Evolutionary conservation across 345 rosid species (phyloP).

Genomic region (Syzygium oleosum): DNA sequence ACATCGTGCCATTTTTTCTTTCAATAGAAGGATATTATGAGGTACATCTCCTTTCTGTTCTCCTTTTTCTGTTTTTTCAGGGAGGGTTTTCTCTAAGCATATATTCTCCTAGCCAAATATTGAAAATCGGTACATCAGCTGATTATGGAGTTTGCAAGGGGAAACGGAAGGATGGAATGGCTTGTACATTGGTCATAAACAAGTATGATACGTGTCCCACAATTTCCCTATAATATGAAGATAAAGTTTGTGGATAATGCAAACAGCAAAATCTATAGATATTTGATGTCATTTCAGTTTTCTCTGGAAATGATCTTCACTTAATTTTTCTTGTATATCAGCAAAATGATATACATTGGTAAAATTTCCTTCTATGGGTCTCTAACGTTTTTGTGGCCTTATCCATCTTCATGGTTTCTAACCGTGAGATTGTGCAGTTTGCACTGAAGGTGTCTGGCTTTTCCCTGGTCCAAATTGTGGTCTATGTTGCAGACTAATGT

Average conservation of each 20-base stretch:
- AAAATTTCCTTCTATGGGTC: background rate
- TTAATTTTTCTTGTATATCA: background rate
- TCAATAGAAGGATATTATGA: background rate
- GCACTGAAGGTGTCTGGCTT: background rate
- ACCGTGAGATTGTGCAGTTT: background rate
- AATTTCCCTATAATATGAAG: background rate
- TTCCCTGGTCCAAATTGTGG: background rate
- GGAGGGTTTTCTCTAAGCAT: constrained; percentile 76
- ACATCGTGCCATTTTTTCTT: background rate
- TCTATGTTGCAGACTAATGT: background rate
- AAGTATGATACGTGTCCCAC: constrained; percentile 30
- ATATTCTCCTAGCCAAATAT: constrained; percentile 49
- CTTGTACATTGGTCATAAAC: constrained; percentile 64
- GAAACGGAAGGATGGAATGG: constrained; percentile 65
- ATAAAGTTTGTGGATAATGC: background rate
- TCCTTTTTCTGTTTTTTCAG: constrained; percentile 22
- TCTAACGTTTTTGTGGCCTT: background rate
- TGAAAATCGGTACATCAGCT: constrained; percentile 70
- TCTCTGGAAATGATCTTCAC: background rate
- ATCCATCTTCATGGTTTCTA: background rate
- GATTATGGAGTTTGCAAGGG: constrained; percentile 90
- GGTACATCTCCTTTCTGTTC: background rate
- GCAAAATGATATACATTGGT: background rate
- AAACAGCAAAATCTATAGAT: background rate
- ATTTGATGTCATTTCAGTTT: background rate